A percentile compares a stretch with the other conserved stretches of the same genome.
Evolutionary conservation across 441 rosid species (phyloP).

Genomic region (Macaranga tanarius): DNA sequence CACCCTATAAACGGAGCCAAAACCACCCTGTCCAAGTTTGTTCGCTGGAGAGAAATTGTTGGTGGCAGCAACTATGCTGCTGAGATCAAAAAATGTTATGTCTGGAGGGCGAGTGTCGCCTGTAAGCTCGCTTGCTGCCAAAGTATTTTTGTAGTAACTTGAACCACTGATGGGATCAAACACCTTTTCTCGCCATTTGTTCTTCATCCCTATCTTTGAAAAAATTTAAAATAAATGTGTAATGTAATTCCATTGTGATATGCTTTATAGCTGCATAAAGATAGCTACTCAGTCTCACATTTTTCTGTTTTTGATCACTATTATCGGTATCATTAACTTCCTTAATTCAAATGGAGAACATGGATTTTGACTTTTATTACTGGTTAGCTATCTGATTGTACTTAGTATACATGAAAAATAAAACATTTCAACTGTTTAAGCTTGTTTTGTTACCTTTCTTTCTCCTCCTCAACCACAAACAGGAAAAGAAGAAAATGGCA

Average conservation of each 20-base stretch:
- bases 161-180: slow-evolving; percentile 7
- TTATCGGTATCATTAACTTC: not conserved
- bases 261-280: too few species aligned
- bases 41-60: slow-evolving; percentile 18
- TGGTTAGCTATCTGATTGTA: too few species aligned
- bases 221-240: not conserved
- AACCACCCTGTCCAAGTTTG: slow-evolving; percentile 36
- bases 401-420: too few species aligned
- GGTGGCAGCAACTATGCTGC: slow-evolving; percentile 19
- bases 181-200: not conserved
- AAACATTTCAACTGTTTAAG: too few species aligned
- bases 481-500: not conserved
- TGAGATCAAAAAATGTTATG: slow-evolving; percentile 8
- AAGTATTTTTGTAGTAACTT: not conserved
- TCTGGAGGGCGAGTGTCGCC: not conserved
- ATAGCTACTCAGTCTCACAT: too few species aligned
- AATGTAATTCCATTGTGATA: not conserved
- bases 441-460: slow-evolving; percentile 13
- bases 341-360: too few species aligned
- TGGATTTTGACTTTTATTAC: too few species aligned
- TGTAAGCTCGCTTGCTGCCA: slow-evolving; percentile 9
- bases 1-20: slow-evolving; percentile 37
- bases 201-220: not conserved
- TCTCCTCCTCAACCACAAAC: slow-evolving; percentile 8
- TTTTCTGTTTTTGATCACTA: not conserved